Percentiles rank a stretch among this genome's conserved stretches.
Conservation (phyloP, 228 moss, liverwort and hornwort species). For the Sphagnum magellanicum region DNA sequence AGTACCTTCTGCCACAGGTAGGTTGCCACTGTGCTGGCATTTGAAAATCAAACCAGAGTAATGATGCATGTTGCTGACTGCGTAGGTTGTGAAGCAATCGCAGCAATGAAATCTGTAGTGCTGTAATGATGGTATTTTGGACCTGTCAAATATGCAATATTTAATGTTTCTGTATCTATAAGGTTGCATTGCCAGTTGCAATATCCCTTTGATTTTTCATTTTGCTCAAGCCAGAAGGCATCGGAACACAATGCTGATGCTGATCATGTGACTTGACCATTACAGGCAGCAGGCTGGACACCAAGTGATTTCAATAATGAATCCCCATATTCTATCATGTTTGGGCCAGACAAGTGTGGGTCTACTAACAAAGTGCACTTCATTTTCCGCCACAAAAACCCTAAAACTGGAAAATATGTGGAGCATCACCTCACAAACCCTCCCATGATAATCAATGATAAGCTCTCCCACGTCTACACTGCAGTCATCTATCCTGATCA, state of each 20-base stretch:
- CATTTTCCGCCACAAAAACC: constrained; percentile 92
- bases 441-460: constrained; percentile 44
- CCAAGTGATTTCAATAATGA: constrained; percentile 93
- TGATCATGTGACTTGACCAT: neutral
- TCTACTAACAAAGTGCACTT: constrained; percentile 95
- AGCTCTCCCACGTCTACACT: constrained; percentile 84
- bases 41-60: too few species aligned
- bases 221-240: too few species aligned
- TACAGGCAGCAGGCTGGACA: constrained; percentile 89
- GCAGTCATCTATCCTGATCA: constrained; percentile 86
- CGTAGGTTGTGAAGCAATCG: too few species aligned
- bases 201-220: too few species aligned
- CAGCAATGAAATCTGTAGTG: too few species aligned
- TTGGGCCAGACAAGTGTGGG: constrained; percentile 96
- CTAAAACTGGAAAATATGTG: constrained; percentile 65
- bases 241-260: neutral
- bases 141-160: too few species aligned
- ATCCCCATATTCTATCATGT: constrained; percentile 96
- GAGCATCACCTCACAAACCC: constrained; percentile 86
- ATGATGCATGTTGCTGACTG: too few species aligned
- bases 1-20: constrained; percentile 82
- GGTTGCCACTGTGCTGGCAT: too few species aligned
- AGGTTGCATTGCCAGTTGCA: too few species aligned
- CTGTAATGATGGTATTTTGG: too few species aligned
- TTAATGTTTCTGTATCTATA: too few species aligned